Conservation (phyloP, 2,329 filamentous ascomycete genomes). For the Colletotrichum viniferum region DNA sequence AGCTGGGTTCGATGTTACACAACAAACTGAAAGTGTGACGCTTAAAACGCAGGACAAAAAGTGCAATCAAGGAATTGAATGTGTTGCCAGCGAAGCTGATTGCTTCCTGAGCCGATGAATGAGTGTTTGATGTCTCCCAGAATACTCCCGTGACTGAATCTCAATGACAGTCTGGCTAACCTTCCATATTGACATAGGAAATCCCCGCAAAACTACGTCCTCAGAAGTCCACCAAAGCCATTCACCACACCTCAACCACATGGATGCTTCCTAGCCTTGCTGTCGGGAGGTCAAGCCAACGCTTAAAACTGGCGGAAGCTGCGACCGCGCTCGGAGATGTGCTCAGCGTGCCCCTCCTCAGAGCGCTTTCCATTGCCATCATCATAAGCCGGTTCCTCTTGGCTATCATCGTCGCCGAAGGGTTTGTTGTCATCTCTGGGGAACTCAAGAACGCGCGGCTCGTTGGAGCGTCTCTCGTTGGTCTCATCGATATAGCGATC, state of each 20-base stretch:
- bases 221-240: background rate
- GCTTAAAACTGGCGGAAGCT: background rate
- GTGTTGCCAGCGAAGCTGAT: rapidly evolving
- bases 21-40: rapidly evolving
- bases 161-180: background rate
- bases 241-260: background rate
- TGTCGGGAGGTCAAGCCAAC: background rate
- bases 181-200: background rate
- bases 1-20: no score
- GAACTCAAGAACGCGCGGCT: background rate
- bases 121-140: background rate
- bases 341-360: background rate
- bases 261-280: rapidly evolving
- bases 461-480: background rate
- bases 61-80: background rate
- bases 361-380: background rate
- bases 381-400: rapidly evolving
- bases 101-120: rapidly evolving
- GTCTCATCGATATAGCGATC: background rate
- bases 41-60: rapidly evolving
- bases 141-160: background rate
- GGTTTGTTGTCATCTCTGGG: background rate
- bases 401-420: background rate
- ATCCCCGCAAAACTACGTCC: background rate
- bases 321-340: background rate